phyloP scores from a whole-genome alignment of 1,284 basidiomycete genomes.

The Polyporus tsugae region DNA sequence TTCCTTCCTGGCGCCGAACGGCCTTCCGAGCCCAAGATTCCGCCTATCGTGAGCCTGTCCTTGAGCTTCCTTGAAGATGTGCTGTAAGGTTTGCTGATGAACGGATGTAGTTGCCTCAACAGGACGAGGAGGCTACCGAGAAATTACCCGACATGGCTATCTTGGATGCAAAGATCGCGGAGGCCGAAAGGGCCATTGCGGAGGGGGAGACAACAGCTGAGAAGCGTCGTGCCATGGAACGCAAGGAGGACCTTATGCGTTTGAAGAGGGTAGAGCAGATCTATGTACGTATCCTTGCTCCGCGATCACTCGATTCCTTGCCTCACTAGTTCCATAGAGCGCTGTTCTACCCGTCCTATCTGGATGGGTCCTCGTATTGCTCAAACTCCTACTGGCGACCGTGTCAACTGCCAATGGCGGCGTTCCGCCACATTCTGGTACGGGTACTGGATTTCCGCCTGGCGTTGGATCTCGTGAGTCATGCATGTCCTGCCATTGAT shows the following conservation, averaged over 20 bases:
- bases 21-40: slow-evolving; percentile 42
- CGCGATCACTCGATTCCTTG: slow-evolving; percentile 6
- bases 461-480: slow-evolving; percentile 73
- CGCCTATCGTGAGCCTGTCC: slow-evolving; percentile 46
- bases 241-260: slow-evolving; percentile 81
- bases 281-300: slow-evolving; percentile 68
- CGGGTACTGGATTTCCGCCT: slow-evolving; percentile 71
- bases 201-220: slow-evolving; percentile 62
- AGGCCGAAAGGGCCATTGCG: slow-evolving; percentile 67
- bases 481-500: background rate
- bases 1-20: slow-evolving; percentile 74
- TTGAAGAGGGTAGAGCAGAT: slow-evolving; percentile 90
- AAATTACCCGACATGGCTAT: slow-evolving; percentile 73
- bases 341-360: slow-evolving; percentile 85
- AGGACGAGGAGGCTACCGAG: slow-evolving; percentile 70
- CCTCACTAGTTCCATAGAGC: slow-evolving; percentile 52
- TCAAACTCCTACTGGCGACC: slow-evolving; percentile 89
- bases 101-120: slow-evolving; percentile 24
- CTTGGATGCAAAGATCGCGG: slow-evolving; percentile 75
- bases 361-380: slow-evolving; percentile 88
- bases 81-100: slow-evolving; percentile 2
- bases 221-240: slow-evolving; percentile 70
- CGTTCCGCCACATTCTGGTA: slow-evolving; percentile 61
- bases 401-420: slow-evolving; percentile 80
- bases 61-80: slow-evolving; percentile 9